These are phyloP conservation scores for Geotrichum macrosporum DNA, from an alignment of 1,139 yeast species.

Conservation along the genomic window DNA sequence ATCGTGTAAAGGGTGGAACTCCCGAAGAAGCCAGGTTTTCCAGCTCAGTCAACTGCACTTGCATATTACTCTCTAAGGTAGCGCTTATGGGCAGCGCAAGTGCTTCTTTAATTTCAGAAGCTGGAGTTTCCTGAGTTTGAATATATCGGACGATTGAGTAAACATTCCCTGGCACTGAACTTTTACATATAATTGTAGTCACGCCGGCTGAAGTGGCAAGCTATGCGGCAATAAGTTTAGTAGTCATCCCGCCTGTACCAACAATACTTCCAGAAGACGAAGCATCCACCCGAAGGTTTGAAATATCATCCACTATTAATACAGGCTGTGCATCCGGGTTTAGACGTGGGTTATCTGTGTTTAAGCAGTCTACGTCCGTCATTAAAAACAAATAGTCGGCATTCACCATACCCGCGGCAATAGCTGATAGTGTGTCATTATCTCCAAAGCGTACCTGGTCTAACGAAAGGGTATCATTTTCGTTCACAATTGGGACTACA, in stretches of 20 bases:
- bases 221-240: conserved; percentile 93
- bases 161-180: conserved; percentile 70
- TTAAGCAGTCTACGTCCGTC: conserved; percentile 94
- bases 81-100: conserved; percentile 21
- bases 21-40: conserved; percentile 39
- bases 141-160: conserved; percentile 70
- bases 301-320: conserved; percentile 71
- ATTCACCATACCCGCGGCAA: conserved; percentile 90
- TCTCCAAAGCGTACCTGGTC: conserved; percentile 94
- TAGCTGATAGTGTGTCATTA: conserved; percentile 91
- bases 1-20: conserved; percentile 84
- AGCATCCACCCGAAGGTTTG: conserved; percentile 70
- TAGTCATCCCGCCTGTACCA: conserved; percentile 99
- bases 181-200: conserved; percentile 79
- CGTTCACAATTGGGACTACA: conserved; percentile 92
- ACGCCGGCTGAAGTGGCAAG: conserved; percentile 93
- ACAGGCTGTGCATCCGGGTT: conserved; percentile 84
- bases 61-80: conserved; percentile 28
- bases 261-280: conserved; percentile 74
- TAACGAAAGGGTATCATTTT: conserved; percentile 89
- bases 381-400: conserved; percentile 88
- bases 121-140: conserved; percentile 39
- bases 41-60: conserved; percentile 44
- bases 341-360: conserved; percentile 83
- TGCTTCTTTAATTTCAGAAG: conserved; percentile 26